These are phyloP conservation scores for Schizopora paradoxa DNA, from an alignment of 1,284 basidiomycete genomes.

Conservation along the genomic window DNA sequence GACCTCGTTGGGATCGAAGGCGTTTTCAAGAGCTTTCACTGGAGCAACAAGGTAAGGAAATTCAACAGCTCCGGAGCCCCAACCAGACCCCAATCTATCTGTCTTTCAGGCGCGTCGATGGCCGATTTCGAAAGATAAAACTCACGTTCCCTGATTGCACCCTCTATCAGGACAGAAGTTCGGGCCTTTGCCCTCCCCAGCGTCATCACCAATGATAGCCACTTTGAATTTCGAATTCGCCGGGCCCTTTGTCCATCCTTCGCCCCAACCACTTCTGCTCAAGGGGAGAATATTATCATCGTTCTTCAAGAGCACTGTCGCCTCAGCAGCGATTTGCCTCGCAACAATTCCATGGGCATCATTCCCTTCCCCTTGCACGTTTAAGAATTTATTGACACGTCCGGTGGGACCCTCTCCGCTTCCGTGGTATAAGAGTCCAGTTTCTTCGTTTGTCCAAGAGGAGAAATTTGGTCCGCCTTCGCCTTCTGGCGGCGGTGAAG, in stretches of 20 bases:
- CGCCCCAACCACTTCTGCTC: conserved; percentile 9
- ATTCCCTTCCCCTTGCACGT: conserved; percentile 34
- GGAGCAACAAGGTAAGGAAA: conserved; percentile 17
- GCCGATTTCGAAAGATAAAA: conserved; percentile 44
- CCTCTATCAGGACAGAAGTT: conserved; percentile 38
- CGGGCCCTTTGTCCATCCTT: too few species aligned
- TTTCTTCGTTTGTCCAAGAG: conserved; percentile 15
- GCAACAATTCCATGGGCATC: conserved; percentile 34
- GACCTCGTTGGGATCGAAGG: conserved; percentile 7
- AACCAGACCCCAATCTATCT: conserved; percentile 14
- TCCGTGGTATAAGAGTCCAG: conserved; percentile 11
- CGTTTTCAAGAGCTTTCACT: conserved; percentile 2
- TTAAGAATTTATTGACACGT: conserved; percentile 32
- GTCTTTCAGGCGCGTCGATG: conserved; percentile 12
- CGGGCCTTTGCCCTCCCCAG: conserved; percentile 35
- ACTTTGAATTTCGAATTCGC: conserved; percentile 3
- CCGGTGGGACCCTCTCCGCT: conserved; percentile 13
- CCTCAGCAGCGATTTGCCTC: conserved; percentile 40
- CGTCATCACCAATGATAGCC: conserved; percentile 16
- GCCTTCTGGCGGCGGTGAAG: neutral
- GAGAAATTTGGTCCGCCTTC: conserved; percentile 16
- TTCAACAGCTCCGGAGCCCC: conserved; percentile 17
- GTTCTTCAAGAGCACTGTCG: conserved; percentile 51
- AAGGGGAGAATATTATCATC: conserved; percentile 36
- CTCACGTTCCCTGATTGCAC: conserved; percentile 33